phyloP scores from a whole-genome alignment of 1,284 basidiomycete species.

The Puccinia novopanici region DNA sequence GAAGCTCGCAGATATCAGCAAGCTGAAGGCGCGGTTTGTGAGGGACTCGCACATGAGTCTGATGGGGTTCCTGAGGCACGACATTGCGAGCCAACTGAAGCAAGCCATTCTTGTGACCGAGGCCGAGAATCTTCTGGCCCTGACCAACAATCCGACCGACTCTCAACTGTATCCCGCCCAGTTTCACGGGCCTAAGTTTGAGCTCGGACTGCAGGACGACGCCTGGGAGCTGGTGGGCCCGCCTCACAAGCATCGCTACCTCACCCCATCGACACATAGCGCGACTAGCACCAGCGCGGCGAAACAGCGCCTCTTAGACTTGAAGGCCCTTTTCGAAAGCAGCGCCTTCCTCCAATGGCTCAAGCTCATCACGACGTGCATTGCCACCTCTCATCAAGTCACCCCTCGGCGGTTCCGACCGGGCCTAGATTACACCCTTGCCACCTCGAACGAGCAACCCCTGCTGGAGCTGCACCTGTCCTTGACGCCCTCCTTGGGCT shows the following conservation, averaged over 20 bases:
- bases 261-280: conserved; percentile 57
- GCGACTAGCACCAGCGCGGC: conserved; percentile 50
- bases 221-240: conserved; percentile 80
- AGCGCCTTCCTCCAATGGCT: conserved; percentile 88
- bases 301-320: conserved; percentile 67
- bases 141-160: conserved; percentile 2
- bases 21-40: conserved; percentile 78
- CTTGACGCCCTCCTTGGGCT: conserved; percentile 75
- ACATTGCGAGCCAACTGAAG: conserved; percentile 71
- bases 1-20: conserved; percentile 74
- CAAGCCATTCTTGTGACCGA: conserved; percentile 70
- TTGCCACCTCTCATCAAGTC: conserved; percentile 72
- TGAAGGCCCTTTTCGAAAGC: conserved; percentile 71
- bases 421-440: conserved; percentile 92
- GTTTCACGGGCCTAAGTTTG: conserved; percentile 19
- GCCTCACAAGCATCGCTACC: conserved; percentile 90
- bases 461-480: conserved; percentile 86
- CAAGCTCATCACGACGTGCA: conserved; percentile 73
- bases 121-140: conserved; percentile 68
- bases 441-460: conserved; percentile 78
- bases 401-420: conserved; percentile 86
- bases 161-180: conserved; percentile 27
- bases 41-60: conserved; percentile 86
- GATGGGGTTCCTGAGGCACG: conserved; percentile 75
- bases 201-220: conserved; percentile 58